These are phyloP conservation scores for Umbelopsis sp. DNA, from an alignment of 192 early-diverging fungal species.

Conservation along the genomic window DNA sequence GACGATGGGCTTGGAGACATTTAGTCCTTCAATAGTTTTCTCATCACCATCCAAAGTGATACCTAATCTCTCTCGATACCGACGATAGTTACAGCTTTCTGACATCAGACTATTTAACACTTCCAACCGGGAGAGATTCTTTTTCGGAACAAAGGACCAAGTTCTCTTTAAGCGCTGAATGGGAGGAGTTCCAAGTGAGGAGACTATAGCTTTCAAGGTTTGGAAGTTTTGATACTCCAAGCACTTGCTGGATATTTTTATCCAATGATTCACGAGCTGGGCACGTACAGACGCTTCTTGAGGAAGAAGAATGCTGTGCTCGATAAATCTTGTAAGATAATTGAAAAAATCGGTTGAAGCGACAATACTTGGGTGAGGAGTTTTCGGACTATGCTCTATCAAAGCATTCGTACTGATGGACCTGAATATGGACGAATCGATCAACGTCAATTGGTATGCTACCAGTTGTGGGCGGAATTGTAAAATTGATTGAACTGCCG, in stretches of 20 bases:
- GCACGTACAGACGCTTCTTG: constrained; percentile 58
- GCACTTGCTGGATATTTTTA: constrained; percentile 61
- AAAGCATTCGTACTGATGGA: constrained; percentile 59
- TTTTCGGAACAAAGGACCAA: constrained; percentile 68
- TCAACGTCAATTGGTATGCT: constrained; percentile 65
- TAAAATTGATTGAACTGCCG: constrained; percentile 53
- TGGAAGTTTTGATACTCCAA: constrained; percentile 66
- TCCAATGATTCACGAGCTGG: constrained; percentile 62
- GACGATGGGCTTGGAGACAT: constrained; percentile 55
- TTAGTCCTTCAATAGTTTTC: background rate
- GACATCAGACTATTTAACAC: constrained; percentile 59
- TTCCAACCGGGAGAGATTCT: constrained; percentile 53
- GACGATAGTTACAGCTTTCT: constrained; percentile 67
- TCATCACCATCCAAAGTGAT: background rate
- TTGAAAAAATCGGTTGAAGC: constrained; percentile 75
- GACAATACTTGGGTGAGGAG: constrained; percentile 58
- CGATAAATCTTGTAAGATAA: constrained; percentile 69
- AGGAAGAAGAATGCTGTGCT: constrained; percentile 64
- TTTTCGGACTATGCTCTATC: constrained; percentile 59
- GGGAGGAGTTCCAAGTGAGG: constrained; percentile 67
- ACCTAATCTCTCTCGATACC: constrained; percentile 54
- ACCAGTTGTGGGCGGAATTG: constrained; percentile 62
- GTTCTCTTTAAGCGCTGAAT: constrained; percentile 70
- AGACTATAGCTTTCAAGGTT: constrained; percentile 65
- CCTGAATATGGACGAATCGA: constrained; percentile 67